phyloP scores from a whole-genome alignment of 2,329 filamentous ascomycete genomes.

The Penicillium decumbens region DNA sequence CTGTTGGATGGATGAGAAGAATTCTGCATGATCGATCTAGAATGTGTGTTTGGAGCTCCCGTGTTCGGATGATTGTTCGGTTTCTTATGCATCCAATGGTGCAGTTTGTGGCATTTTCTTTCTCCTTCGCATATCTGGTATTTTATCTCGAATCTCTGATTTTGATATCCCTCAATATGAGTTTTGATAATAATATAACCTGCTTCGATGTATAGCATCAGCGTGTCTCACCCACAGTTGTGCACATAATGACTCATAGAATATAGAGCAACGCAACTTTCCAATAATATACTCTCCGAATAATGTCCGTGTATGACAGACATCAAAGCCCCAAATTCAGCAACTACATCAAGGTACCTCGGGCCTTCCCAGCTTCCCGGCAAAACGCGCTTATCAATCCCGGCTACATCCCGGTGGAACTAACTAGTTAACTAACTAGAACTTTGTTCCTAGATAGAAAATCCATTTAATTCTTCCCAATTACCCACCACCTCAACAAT shows the following conservation, averaged over 20 bases:
- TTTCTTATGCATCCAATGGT: not conserved
- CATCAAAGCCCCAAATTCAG: not conserved
- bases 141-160: not conserved
- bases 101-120: not conserved
- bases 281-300: not conserved
- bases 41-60: not conserved
- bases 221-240: not conserved
- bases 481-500: not conserved
- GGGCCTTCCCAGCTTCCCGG: not conserved
- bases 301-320: not conserved
- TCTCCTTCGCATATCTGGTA: not conserved
- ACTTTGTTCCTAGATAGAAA: not conserved
- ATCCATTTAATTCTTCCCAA: not conserved
- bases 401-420: not conserved
- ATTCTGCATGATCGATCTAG: not conserved
- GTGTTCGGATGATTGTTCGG: not conserved
- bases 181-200: not conserved
- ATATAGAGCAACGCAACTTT: too few species aligned
- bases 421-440: too few species aligned
- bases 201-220: not conserved
- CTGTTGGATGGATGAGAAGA: constrained; percentile 36
- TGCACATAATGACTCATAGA: not conserved
- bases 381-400: constrained; percentile 4
- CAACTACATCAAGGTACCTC: not conserved
- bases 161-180: not conserved